Evolutionary conservation across 345 rosid genomes (phyloP).

Genomic region (Salix arbutifolia): DNA sequence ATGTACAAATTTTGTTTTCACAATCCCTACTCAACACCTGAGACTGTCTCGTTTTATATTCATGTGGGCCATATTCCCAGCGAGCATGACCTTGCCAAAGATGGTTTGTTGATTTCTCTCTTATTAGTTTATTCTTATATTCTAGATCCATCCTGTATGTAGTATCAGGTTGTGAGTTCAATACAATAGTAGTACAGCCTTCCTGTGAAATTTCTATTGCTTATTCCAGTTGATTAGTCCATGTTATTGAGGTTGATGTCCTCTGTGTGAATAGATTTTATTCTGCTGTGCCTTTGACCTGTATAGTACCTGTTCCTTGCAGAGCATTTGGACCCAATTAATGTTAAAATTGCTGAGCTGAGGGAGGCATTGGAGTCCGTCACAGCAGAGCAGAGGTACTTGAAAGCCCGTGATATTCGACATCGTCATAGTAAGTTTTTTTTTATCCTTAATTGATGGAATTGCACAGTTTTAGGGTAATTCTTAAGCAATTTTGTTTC

Average conservation of each 20-base stretch:
- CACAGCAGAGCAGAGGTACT: conserved; percentile 84
- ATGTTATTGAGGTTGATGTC: background rate
- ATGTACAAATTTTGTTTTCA: conserved; percentile 96
- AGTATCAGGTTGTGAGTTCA: background rate
- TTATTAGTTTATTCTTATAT: background rate
- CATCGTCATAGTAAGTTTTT: conserved; percentile 81
- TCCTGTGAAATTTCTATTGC: conserved; percentile 2
- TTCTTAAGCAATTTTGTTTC: background rate
- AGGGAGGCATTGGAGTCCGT: conserved; percentile 93
- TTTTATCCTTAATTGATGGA: background rate
- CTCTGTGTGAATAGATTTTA: background rate
- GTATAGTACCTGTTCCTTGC: conserved; percentile 6
- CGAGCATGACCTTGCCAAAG: conserved; percentile 91
- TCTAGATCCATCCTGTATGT: conserved; percentile 7
- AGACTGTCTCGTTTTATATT: conserved; percentile 89
- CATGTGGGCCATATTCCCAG: conserved; percentile 95
- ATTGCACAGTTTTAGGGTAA: background rate
- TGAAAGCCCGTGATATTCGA: conserved; percentile 88
- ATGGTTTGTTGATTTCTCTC: conserved; percentile 46
- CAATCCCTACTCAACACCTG: conserved; percentile 88
- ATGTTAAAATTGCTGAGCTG: conserved; percentile 90
- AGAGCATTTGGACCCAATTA: conserved; percentile 93
- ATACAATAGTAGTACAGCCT: background rate
- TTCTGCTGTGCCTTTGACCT: conserved; percentile 1
- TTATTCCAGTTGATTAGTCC: background rate